Evolutionary conservation across 2,329 filamentous ascomycete species (phyloP).

Genomic region (Fusarium drepaniforme): DNA sequence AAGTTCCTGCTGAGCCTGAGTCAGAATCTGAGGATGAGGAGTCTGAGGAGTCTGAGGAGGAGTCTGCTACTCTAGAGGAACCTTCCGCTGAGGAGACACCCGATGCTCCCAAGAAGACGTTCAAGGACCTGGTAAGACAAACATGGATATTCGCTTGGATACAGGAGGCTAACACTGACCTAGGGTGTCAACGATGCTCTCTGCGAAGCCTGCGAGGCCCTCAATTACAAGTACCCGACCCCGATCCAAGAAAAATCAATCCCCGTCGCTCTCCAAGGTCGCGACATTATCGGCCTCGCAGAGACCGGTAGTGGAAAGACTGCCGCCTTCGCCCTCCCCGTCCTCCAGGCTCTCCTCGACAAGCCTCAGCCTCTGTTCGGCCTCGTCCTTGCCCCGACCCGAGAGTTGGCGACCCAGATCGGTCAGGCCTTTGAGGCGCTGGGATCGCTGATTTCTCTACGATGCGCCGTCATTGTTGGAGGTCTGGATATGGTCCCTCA

Average conservation of each 20-base stretch:
- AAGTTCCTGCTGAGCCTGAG: slow-evolving; percentile 23
- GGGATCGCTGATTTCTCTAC: slow-evolving; percentile 87
- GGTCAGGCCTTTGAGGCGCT: slow-evolving; percentile 88
- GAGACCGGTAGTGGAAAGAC: slow-evolving; percentile 98
- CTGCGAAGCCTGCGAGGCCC: slow-evolving; percentile 85
- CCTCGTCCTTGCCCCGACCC: slow-evolving; percentile 91
- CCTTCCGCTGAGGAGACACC: slow-evolving; percentile 48
- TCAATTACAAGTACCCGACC: slow-evolving; percentile 89
- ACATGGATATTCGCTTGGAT: not conserved
- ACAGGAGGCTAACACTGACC: slow-evolving; percentile 21
- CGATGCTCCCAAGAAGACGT: slow-evolving; percentile 70
- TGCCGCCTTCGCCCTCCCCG: slow-evolving; percentile 92
- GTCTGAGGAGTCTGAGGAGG: slow-evolving; percentile 50
- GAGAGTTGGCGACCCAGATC: slow-evolving; percentile 94
- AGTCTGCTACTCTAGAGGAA: slow-evolving; percentile 51
- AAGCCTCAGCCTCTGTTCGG: slow-evolving; percentile 88
- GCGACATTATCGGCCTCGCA: slow-evolving; percentile 92
- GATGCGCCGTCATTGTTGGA: slow-evolving; percentile 88
- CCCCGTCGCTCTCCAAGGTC: slow-evolving; percentile 80
- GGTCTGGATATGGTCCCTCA: slow-evolving; percentile 97
- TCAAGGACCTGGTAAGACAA: slow-evolving; percentile 69
- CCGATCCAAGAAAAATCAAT: slow-evolving; percentile 91
- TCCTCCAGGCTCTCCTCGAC: slow-evolving; percentile 90
- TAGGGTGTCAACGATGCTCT: slow-evolving; percentile 87
- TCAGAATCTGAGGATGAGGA: slow-evolving; percentile 29